Evolutionary conservation across 768 basidiomycete species (phyloP).

Genomic region (Pholiota microspora): DNA sequence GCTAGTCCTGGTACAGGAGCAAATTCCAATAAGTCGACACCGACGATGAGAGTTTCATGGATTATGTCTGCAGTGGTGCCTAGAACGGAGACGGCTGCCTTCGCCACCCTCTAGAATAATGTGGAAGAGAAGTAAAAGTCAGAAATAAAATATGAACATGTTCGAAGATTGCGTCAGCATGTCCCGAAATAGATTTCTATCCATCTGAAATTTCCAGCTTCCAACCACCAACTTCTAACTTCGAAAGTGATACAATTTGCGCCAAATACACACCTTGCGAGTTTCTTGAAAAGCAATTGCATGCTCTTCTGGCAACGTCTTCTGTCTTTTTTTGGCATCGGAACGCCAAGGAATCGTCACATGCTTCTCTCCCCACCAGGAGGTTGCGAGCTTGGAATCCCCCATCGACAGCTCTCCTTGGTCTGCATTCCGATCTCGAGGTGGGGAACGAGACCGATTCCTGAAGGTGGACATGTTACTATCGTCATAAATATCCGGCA

Average conservation of each 20-base stretch:
- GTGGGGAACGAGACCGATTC: constrained; percentile 22
- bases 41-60: constrained; percentile 42
- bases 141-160: too few species aligned
- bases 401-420: constrained; percentile 7
- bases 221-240: not conserved
- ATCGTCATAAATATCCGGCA: constrained; percentile 13
- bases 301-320: constrained; percentile 37
- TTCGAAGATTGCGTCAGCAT: too few species aligned
- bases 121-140: too few species aligned
- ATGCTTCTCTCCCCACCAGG: constrained; percentile 25
- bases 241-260: not conserved
- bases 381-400: constrained; percentile 18
- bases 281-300: constrained; percentile 36
- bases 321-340: constrained; percentile 29
- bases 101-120: constrained; percentile 31
- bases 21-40: constrained; percentile 42
- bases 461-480: constrained; percentile 18
- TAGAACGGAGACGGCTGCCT: constrained; percentile 37
- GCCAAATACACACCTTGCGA: constrained; percentile 27
- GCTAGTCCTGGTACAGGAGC: constrained; percentile 57
- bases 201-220: too few species aligned
- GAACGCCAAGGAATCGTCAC: constrained; percentile 29
- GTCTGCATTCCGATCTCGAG: constrained; percentile 7
- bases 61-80: constrained; percentile 37
- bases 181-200: too few species aligned